These are phyloP conservation scores for Ascochyta koolunga DNA, from an alignment of 2,329 filamentous ascomycete genomes.

Conservation along the genomic window DNA sequence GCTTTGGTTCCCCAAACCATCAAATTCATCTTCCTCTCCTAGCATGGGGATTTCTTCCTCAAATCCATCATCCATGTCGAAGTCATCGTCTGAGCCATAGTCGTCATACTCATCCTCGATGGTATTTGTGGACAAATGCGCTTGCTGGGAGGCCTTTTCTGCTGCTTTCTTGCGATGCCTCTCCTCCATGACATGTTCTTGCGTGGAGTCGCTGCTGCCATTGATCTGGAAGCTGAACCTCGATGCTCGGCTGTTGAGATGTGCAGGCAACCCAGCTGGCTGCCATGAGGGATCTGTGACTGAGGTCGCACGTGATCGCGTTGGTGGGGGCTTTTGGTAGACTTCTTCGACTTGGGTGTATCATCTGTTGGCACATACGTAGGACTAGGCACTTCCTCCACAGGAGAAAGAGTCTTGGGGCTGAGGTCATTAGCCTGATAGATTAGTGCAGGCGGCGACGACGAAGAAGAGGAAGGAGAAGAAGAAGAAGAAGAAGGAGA, in stretches of 20 bases:
- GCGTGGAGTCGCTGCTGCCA: conserved; percentile 68
- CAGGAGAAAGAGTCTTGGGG: conserved; percentile 41
- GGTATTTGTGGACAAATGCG: conserved; percentile 42
- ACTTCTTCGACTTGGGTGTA: conserved; percentile 41
- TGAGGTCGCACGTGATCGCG: conserved; percentile 47
- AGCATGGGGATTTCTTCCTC: conserved; percentile 71
- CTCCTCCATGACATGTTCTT: conserved; percentile 74
- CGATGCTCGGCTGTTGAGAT: conserved; percentile 70
- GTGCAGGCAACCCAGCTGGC: conserved; percentile 49
- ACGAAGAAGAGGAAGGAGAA: no score
- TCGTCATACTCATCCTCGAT: conserved; percentile 48
- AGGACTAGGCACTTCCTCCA: conserved; percentile 40
- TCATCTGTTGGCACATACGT: conserved; percentile 32
- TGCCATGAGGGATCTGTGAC: conserved; percentile 45
- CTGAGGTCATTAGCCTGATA: conserved; percentile 29
- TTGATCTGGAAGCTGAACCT: conserved; percentile 84
- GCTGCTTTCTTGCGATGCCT: conserved; percentile 70
- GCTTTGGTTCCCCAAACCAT: conserved; percentile 33
- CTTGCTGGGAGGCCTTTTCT: conserved; percentile 59
- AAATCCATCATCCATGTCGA: conserved; percentile 62
- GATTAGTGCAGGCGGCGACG: conserved; percentile 22
- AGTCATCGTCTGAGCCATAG: conserved; percentile 52
- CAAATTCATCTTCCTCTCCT: conserved; percentile 44
- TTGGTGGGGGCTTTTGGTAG: conserved; percentile 45
- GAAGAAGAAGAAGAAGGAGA: no score